Evolutionary conservation across 2,329 filamentous ascomycete species (phyloP).

Genomic region (Myriosclerotinia curreyana): DNA sequence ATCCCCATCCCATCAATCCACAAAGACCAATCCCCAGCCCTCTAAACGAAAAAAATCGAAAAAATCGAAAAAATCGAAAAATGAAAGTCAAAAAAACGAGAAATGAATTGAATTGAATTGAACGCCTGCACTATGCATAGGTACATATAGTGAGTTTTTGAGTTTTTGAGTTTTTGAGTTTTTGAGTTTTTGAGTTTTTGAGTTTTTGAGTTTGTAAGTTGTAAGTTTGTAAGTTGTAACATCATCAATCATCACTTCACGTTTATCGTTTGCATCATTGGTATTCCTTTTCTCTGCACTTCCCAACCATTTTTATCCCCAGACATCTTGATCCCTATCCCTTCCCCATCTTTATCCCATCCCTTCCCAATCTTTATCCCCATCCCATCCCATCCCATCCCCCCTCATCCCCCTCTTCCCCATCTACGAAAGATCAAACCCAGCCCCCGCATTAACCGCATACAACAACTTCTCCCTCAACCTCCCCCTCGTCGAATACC

Average conservation of each 20-base stretch:
- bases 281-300: background rate
- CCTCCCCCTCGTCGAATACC: conserved; percentile 64
- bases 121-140: conserved; percentile 11
- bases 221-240: background rate
- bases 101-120: too few species aligned
- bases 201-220: too few species aligned
- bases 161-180: too few species aligned
- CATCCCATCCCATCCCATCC: background rate
- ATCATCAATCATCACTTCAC: conserved; percentile 12
- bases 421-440: conserved; percentile 67
- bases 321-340: too few species aligned
- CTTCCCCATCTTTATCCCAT: too few species aligned
- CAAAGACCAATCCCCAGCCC: background rate
- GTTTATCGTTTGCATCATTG: conserved; percentile 15
- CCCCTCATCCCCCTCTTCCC: background rate
- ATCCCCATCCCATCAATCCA: too few species aligned
- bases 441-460: conserved; percentile 83
- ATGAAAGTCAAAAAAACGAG: too few species aligned
- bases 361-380: too few species aligned
- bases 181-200: too few species aligned
- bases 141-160: too few species aligned
- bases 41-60: background rate
- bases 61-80: too few species aligned
- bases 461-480: conserved; percentile 82
- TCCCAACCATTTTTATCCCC: background rate